Evolutionary conservation across 2,329 filamentous ascomycete genomes (phyloP), one percentile per base, ranked within the genome.

Genomic region (Neopestalotiopsis rosae): DNA sequence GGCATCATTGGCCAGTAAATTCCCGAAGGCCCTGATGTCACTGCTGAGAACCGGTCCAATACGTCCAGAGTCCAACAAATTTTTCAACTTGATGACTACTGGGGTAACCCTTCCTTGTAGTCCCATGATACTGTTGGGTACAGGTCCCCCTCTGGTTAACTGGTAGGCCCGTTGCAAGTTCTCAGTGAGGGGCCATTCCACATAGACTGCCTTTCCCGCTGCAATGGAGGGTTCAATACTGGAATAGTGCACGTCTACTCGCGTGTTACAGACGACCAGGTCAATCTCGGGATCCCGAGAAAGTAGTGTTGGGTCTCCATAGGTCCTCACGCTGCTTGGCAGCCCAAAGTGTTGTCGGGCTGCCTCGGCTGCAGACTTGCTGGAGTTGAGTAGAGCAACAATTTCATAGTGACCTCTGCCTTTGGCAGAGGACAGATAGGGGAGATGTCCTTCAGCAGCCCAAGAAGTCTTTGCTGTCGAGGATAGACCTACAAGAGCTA

Each of bases 401-500:
- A 89, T 85, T 32, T 81, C 68, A 70, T 83, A 89, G 13, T 82
- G 79, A 1, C 79, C 71, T 17, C 79, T 80, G 7, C 83, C 82
- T 3, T 75, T 78, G 0, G 82, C 76, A 0, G 86, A 86, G 38
- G 84, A 76, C 2, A 91, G 84, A 74, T 90, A 90, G 0, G 90
- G 88, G 0, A 91, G 83, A 73, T 91, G 89, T 2, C 85, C 87
- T 32, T 74, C 72, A 40, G 79, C 81, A 2, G 87, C 88, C 89
- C 89, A 91, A 0, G 84, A 83, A 4, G 82, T 83, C 38, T 81
- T 81, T 64, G 86, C 84, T 1, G 81, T 81, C 67, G 85, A 79
- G 1, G 87, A 89, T 66, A 90, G 86, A 61, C 88, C 89, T 69
- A 90, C 81, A n/a, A 91, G 80, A 38, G 84, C 89, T 17, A 87